Evolutionary conservation across 78 protist genomes (phyloP).

Genomic region (Planoprotostelium fungivorum): DNA sequence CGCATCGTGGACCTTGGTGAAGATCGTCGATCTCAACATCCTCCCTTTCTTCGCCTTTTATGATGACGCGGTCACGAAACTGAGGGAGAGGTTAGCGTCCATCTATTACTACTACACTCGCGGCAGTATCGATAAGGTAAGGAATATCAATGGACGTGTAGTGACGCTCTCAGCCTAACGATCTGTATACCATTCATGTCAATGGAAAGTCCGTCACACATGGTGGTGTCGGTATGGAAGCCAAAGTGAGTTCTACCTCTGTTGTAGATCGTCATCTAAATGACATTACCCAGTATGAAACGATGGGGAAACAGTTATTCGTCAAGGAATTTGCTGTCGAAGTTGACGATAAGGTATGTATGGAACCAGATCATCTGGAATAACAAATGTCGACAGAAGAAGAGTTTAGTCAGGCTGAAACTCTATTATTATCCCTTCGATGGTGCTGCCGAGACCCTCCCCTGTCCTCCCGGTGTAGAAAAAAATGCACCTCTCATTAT

Average conservation of each 20-base stretch:
- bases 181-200: not conserved
- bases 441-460: conserved; percentile 36
- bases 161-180: not conserved
- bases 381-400: too few relatives aligned
- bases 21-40: not conserved
- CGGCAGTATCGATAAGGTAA: not conserved
- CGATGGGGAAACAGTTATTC: too few relatives aligned
- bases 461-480: conserved; percentile 8
- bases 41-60: not conserved
- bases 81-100: not conserved
- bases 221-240: not conserved
- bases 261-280: too few relatives aligned
- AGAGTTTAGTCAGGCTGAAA: too few relatives aligned
- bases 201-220: not conserved
- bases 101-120: not conserved
- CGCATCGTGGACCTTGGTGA: conserved; percentile 15
- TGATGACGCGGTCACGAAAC: not conserved
- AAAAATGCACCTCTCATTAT: conserved; percentile 21
- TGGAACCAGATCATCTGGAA: too few relatives aligned
- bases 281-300: too few relatives aligned
- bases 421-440: conserved; percentile 45
- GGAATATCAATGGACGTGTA: too few relatives aligned
- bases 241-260: too few relatives aligned
- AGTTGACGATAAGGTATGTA: too few relatives aligned
- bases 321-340: too few relatives aligned